These are phyloP conservation scores for Nicotiana sylvestris DNA, from an alignment of 257 asterid genomes.

Conservation along the genomic window DNA sequence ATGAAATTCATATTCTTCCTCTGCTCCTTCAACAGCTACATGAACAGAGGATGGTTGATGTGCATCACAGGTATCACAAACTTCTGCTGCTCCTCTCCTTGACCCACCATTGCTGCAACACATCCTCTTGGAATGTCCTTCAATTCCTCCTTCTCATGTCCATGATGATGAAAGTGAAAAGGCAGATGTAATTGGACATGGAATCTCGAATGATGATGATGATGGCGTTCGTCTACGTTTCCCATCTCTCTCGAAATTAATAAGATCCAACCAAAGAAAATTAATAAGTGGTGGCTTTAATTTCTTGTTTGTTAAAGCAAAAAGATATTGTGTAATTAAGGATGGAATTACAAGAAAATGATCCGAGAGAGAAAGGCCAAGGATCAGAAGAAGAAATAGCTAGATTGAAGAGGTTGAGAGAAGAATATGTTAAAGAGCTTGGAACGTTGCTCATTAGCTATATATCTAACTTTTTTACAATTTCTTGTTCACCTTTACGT, in stretches of 20 bases:
- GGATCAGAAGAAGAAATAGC: conserved; percentile 50
- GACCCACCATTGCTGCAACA: conserved; percentile 49
- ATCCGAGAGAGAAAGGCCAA: conserved; percentile 64
- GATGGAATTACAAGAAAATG: background rate
- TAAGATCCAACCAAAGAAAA: background rate
- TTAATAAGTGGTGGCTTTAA: background rate
- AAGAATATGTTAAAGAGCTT: conserved; percentile 62
- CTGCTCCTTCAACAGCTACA: conserved; percentile 49
- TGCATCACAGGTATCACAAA: conserved; percentile 53
- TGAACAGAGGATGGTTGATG: conserved; percentile 56
- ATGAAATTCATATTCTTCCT: conserved; percentile 62
- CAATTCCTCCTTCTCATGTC: conserved; percentile 3
- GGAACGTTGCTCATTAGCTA: conserved; percentile 65
- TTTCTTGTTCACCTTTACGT: no score
- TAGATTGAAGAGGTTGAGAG: conserved; percentile 40
- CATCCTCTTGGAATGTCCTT: conserved; percentile 45
- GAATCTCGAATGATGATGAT: conserved; percentile 26
- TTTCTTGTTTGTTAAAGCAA: no score
- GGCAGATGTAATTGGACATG: conserved; percentile 32
- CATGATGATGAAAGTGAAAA: conserved; percentile 21
- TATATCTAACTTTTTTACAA: background rate
- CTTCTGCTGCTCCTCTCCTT: conserved; percentile 47
- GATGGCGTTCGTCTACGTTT: conserved; percentile 44
- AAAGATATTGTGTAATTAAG: no score
- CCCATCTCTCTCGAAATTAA: conserved; percentile 29